Evolutionary conservation across 306 rosid species (phyloP).

Genomic region (Ammopiptanthus mongolicus): DNA sequence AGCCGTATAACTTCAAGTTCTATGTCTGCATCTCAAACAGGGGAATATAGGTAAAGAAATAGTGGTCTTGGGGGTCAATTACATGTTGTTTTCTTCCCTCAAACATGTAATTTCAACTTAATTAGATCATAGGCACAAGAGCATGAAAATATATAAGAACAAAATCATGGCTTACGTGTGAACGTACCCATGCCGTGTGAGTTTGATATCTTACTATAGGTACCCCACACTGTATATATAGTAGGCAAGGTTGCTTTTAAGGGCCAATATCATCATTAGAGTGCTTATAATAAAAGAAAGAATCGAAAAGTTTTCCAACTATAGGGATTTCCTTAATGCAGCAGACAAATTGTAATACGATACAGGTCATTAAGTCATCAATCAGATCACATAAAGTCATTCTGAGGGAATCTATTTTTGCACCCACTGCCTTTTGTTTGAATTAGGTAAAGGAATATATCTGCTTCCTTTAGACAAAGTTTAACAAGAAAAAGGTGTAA

Average conservation of each 20-base stretch:
- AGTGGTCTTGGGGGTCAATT: neutral
- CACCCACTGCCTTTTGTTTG: constrained; percentile 29
- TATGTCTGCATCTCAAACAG: neutral
- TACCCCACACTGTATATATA: constrained; percentile 13
- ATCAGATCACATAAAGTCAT: constrained; percentile 33
- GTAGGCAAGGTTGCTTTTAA: constrained; percentile 24
- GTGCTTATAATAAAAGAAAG: constrained; percentile 20
- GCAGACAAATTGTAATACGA: constrained; percentile 32
- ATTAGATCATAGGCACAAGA: neutral
- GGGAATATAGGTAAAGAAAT: neutral
- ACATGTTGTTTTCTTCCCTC: neutral
- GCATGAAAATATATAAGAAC: neutral
- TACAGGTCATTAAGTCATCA: constrained; percentile 30
- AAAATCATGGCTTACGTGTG: neutral
- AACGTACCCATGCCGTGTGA: constrained; percentile 1
- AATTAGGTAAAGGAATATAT: constrained; percentile 50
- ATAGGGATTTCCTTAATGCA: constrained; percentile 23
- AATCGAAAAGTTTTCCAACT: constrained; percentile 24
- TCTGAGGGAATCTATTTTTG: constrained; percentile 41
- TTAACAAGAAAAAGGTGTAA: constrained; percentile 24
- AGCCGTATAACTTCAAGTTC: neutral
- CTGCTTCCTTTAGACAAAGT: constrained; percentile 47
- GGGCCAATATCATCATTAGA: constrained; percentile 20
- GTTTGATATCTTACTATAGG: neutral
- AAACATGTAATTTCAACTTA: neutral